Evolutionary conservation across 352 stramenopile genomes (phyloP).

Genomic region (Globisporangium alternatum): DNA sequence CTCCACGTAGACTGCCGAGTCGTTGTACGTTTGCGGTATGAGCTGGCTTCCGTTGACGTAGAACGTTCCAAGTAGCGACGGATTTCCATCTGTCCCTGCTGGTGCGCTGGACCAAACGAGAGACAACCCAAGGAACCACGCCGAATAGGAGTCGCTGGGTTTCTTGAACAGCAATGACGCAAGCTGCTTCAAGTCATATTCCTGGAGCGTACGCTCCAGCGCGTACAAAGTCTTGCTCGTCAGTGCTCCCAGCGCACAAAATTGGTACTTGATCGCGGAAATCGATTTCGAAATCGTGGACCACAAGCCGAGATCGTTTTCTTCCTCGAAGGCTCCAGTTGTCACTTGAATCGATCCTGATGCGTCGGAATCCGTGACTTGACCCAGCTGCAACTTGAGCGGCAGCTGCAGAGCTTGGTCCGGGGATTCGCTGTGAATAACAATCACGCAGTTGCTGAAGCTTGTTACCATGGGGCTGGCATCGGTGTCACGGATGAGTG

Average conservation of each 20-base stretch:
- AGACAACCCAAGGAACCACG: neutral
- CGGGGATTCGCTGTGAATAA: constrained; percentile 13
- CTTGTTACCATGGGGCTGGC: neutral
- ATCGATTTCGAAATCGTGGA: neutral
- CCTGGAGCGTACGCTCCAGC: neutral
- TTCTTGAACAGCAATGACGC: neutral
- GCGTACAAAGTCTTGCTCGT: constrained; percentile 2
- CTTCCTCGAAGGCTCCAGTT: neutral
- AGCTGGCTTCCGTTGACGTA: constrained; percentile 5
- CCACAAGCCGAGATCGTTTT: constrained; percentile 10
- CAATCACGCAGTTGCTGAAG: constrained; percentile 16
- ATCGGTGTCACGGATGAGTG: neutral
- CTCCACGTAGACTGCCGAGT: constrained; percentile 9
- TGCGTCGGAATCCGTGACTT: constrained; percentile 1
- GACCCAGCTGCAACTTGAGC: constrained; percentile 18
- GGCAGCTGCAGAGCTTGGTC: constrained; percentile 9
- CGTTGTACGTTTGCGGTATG: constrained; percentile 10
- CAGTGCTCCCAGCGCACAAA: constrained; percentile 15
- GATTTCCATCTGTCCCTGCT: neutral
- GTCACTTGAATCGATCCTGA: constrained; percentile 11
- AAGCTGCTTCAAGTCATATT: constrained; percentile 1
- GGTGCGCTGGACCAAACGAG: constrained; percentile 11
- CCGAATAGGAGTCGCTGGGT: neutral
- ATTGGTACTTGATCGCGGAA: constrained; percentile 11
- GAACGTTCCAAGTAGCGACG: constrained; percentile 6